Conservation (phyloP, 108 stramenopile genomes). For the Tribonema minus region DNA sequence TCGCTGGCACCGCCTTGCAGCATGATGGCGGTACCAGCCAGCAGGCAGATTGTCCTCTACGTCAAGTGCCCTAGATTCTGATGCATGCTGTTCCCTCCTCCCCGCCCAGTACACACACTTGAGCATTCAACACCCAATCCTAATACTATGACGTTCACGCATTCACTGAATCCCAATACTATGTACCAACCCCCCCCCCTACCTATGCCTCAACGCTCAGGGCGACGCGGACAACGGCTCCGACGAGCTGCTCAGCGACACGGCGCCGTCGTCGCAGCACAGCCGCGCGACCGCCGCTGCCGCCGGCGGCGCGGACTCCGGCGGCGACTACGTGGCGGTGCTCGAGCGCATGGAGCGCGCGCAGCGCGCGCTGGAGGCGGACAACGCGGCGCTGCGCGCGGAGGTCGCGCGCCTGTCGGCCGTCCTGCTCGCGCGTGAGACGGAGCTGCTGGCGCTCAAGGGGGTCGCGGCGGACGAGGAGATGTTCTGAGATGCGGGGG, state of each 20-base stretch:
- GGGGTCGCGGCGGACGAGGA: conserved; percentile 29
- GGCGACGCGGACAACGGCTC: too few relatives aligned
- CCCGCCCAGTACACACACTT: too few relatives aligned
- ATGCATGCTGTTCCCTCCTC: too few relatives aligned
- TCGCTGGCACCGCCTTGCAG: too few relatives aligned
- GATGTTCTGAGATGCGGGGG: conserved; percentile 7
- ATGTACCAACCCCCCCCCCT: not conserved
- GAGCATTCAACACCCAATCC: too few relatives aligned
- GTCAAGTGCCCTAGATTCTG: too few relatives aligned
- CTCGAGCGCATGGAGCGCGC: conserved; percentile 23
- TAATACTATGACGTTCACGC: not conserved
- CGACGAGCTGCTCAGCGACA: not conserved
- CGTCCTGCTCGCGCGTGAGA: conserved; percentile 6
- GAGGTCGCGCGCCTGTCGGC: not conserved
- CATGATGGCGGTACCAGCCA: too few relatives aligned
- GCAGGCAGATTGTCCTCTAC: too few relatives aligned
- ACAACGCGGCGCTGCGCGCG: conserved; percentile 17
- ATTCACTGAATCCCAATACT: not conserved
- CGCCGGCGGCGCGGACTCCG: too few relatives aligned
- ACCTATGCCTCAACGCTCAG: not conserved
- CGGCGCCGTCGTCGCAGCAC: not conserved
- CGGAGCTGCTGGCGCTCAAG: conserved; percentile 19
- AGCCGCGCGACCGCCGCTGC: not conserved
- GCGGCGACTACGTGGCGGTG: conserved; percentile 13
- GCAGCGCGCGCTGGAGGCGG: conserved; percentile 12